These are phyloP conservation scores for Prinsepia uniflora DNA, from an alignment of 306 rosid species.

Conservation along the genomic window DNA sequence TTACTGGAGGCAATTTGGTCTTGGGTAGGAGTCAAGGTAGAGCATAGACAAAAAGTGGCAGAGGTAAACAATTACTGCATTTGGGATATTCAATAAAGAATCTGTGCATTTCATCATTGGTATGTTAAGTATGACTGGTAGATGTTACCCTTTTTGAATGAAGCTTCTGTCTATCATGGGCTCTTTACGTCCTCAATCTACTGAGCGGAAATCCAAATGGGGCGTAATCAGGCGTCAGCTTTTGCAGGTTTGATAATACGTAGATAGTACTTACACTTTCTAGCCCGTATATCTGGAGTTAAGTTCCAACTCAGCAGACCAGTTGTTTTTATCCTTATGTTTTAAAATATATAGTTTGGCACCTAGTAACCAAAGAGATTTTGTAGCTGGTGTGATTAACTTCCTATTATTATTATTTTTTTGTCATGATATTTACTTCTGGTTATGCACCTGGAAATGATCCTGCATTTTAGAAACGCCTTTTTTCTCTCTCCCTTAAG, in stretches of 20 bases:
- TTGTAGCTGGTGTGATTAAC: not conserved
- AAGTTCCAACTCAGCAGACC: not conserved
- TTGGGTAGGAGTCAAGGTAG: slow-evolving; percentile 84
- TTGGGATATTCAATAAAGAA: slow-evolving; percentile 15
- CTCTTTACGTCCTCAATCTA: slow-evolving; percentile 89
- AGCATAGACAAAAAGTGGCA: slow-evolving; percentile 81
- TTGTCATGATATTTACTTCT: not conserved
- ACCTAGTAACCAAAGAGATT: not conserved
- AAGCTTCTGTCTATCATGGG: slow-evolving; percentile 93
- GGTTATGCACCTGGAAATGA: not conserved
- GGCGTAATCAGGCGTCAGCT: slow-evolving; percentile 87
- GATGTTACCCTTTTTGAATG: slow-evolving; percentile 30
- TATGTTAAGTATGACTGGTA: slow-evolving; percentile 24
- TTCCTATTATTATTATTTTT: not conserved
- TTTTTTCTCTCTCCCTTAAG: too few relatives aligned
- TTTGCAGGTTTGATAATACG: slow-evolving; percentile 62
- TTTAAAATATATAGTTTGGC: not conserved
- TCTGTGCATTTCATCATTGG: not conserved
- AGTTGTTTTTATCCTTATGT: not conserved
- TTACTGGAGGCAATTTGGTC: slow-evolving; percentile 92
- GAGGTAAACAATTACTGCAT: slow-evolving; percentile 63
- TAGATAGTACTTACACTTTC: not conserved
- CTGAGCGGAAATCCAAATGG: slow-evolving; percentile 86
- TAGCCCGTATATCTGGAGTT: slow-evolving; percentile 20
- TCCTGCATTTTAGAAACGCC: not conserved